These are phyloP conservation scores for Yarrowia yakushimensis DNA, from an alignment of 805 yeast genomes.

Conservation along the genomic window DNA sequence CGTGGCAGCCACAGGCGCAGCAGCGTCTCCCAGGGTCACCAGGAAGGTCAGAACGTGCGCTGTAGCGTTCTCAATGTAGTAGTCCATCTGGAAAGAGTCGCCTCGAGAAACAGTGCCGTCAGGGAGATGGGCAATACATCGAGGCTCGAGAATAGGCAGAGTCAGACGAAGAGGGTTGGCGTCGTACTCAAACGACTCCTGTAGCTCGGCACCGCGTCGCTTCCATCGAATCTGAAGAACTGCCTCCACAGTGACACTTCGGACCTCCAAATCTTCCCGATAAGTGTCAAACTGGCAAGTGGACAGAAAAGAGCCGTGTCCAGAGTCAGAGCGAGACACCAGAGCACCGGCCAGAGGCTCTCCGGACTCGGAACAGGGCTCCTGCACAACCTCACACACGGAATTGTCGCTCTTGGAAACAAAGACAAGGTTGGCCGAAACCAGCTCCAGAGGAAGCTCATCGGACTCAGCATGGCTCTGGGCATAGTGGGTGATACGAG, in stretches of 20 bases:
- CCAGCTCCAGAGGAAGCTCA: constrained; percentile 5
- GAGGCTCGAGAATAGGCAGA: constrained; percentile 65
- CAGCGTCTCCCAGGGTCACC: constrained; percentile 39
- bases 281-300: constrained; percentile 28
- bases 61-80: constrained; percentile 71
- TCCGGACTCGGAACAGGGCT: background rate
- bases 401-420: background rate
- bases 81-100: constrained; percentile 33
- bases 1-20: constrained; percentile 7
- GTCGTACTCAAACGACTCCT: background rate
- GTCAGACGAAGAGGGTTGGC: constrained; percentile 38
- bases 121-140: constrained; percentile 47
- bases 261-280: constrained; percentile 26
- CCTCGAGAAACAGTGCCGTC: background rate
- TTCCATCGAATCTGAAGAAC: constrained; percentile 1
- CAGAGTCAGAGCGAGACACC: background rate
- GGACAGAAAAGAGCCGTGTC: constrained; percentile 9
- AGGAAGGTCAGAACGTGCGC: constrained; percentile 63
- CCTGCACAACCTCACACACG: background rate
- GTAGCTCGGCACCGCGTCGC: background rate
- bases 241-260: constrained; percentile 31
- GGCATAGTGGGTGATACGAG: constrained; percentile 12
- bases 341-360: background rate
- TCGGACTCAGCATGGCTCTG: background rate
- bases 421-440: background rate